phyloP scores from a whole-genome alignment of 192 early-diverging fungal species.

The Spizellomyces sp. region DNA sequence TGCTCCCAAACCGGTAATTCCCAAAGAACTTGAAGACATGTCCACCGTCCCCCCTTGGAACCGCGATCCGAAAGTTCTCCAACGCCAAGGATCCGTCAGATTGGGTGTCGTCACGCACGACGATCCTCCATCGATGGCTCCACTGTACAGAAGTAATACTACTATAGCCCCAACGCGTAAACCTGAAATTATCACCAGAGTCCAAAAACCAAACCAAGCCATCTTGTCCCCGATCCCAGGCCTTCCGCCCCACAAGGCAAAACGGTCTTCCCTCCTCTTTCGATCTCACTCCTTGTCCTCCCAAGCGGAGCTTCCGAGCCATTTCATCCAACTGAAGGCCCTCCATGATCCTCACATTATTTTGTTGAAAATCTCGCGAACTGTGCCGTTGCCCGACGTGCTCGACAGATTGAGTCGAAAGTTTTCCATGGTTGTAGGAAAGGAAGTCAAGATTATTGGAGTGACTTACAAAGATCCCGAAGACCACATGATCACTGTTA shows the following conservation, averaged over 20 bases:
- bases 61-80: too few relatives aligned
- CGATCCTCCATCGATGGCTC: too few relatives aligned
- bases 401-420: conserved; percentile 1
- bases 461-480: conserved; percentile 25
- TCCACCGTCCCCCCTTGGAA: too few relatives aligned
- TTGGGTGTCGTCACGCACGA: too few relatives aligned
- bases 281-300: neutral
- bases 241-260: neutral
- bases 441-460: conserved; percentile 2
- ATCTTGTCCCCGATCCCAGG: too few relatives aligned
- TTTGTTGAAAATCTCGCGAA: conserved; percentile 18
- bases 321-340: neutral
- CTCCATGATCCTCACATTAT: neutral
- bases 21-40: too few relatives aligned
- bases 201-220: too few relatives aligned
- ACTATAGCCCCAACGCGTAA: too few relatives aligned
- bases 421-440: neutral
- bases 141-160: too few relatives aligned
- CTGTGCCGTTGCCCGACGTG: neutral
- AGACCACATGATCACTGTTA: conserved; percentile 20
- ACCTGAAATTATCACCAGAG: too few relatives aligned
- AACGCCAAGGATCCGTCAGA: too few relatives aligned
- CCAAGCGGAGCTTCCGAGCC: neutral
- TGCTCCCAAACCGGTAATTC: too few relatives aligned
- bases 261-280: neutral